Base-by-base conservation (phyloP, 2,329 filamentous ascomycete genomes). In the Clarireedia sp. region DNA sequence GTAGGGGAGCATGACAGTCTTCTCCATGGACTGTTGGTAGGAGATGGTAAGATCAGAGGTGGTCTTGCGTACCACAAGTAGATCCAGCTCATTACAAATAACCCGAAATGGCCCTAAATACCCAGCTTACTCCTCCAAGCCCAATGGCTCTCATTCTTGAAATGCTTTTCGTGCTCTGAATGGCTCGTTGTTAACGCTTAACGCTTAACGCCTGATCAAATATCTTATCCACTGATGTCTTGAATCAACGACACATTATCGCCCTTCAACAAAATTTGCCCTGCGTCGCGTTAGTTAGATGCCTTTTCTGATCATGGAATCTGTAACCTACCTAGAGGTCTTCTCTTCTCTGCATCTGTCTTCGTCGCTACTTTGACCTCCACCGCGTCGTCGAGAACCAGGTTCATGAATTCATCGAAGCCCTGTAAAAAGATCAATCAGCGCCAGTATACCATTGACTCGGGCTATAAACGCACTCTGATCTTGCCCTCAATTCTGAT, bases 321-420 rank as follows among this genome's bases (percentile, higher is more conserved):
- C 74, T 69, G 49, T 5, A 73, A 70, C 67, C 79, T 79, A 95
- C 91, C 92, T 51, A 96, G 72, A 44, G 83, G 78, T 72, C 89
- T 84, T 70, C 91, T 81, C 63, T 82, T 84, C 74, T 95, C 91
- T 63, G 86, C 83, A 43, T 88, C 86, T 16, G 82, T 84, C 77
- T 95, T 95, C 60, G 87, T 90, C 54, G 89, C 78, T 68, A 90
- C 81, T 71, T 86, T 88, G 45, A 99, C 90, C 74, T 97, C 92
- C 56, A 96, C 83, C 29, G 94, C 94, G 66, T 99, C 90, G 68
- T 99, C 94, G 63, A 96, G 81, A 40, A 97, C 94, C 49, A 99
- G 78, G 75, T 99, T 99, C 91, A 99, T 96, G 75, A 97, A 99
- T 73, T 99, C 94, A 71, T 99, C 94, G 64, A 99, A 99, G 14